Percentiles rank a stretch among this genome's conserved stretches.
Conservation (phyloP, 2,329 filamentous ascomycete genomes). For the Colletotrichum navitas region DNA sequence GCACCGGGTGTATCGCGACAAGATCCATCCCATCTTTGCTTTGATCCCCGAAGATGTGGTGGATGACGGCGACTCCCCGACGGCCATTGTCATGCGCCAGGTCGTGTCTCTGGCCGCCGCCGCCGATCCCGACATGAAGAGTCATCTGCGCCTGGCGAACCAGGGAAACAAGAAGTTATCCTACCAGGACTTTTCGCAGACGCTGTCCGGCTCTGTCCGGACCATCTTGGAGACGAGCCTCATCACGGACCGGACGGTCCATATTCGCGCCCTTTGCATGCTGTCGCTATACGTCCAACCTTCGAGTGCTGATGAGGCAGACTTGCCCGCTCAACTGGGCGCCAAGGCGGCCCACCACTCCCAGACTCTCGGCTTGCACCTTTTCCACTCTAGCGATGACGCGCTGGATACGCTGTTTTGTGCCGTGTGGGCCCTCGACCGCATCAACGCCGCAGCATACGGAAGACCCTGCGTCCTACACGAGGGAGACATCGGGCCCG, state of each 20-base stretch:
- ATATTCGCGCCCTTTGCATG: constrained; percentile 66
- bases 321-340: constrained; percentile 66
- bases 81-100: constrained; percentile 63
- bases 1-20: constrained; percentile 61
- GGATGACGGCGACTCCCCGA: constrained; percentile 49
- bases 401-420: constrained; percentile 65
- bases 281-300: constrained; percentile 72
- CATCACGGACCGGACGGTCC: constrained; percentile 65
- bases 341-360: constrained; percentile 68
- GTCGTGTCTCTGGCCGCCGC: constrained; percentile 68
- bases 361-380: constrained; percentile 68
- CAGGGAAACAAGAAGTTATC: constrained; percentile 55
- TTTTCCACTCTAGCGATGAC: constrained; percentile 55
- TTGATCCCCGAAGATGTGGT: constrained; percentile 58
- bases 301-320: constrained; percentile 64
- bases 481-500: constrained; percentile 69
- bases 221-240: constrained; percentile 66
- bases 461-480: constrained; percentile 71
- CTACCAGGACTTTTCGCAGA: constrained; percentile 62
- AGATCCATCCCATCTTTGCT: constrained; percentile 68
- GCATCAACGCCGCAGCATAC: constrained; percentile 70
- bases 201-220: constrained; percentile 62
- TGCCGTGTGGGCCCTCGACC: constrained; percentile 71
- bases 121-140: constrained; percentile 60
- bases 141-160: constrained; percentile 59